These are phyloP conservation scores for Chalciporus pseudorubinellus DNA, from an alignment of 768 basidiomycete genomes.

Conservation along the genomic window DNA sequence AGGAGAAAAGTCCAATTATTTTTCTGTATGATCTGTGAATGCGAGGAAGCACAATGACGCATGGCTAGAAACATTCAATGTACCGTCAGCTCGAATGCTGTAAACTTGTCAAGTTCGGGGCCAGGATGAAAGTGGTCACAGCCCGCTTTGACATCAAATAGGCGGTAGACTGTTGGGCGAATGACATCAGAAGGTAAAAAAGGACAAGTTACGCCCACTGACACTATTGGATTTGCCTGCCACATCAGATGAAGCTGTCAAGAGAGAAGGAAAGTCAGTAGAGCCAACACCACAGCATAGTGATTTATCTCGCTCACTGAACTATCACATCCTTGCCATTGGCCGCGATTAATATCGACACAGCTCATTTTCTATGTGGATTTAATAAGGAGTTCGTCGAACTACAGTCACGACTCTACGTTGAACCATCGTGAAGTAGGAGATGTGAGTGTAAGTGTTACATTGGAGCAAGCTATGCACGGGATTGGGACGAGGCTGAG, in stretches of 20 bases:
- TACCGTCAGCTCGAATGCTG: too few species aligned
- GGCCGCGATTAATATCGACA: constrained; percentile 8
- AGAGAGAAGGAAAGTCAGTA: constrained; percentile 15
- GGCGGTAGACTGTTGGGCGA: too few species aligned
- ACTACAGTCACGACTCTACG: constrained; percentile 28
- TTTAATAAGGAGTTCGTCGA: constrained; percentile 19
- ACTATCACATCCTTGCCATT: neutral
- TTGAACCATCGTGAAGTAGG: constrained; percentile 16
- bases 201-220: neutral
- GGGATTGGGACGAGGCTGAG: constrained; percentile 16
- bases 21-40: too few species aligned
- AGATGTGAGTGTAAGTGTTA: constrained; percentile 23
- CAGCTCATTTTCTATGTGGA: constrained; percentile 24
- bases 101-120: too few species aligned
- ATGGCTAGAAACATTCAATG: too few species aligned
- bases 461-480: constrained; percentile 34
- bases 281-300: neutral
- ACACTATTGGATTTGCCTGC: too few species aligned
- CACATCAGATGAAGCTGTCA: constrained; percentile 11
- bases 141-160: too few species aligned
- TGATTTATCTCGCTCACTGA: constrained; percentile 24
- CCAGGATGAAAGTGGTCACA: too few species aligned
- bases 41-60: too few species aligned
- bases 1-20: too few species aligned
- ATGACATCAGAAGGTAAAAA: neutral